Conservation (phyloP, 441 rosid species). For the Omphalea diandra region DNA sequence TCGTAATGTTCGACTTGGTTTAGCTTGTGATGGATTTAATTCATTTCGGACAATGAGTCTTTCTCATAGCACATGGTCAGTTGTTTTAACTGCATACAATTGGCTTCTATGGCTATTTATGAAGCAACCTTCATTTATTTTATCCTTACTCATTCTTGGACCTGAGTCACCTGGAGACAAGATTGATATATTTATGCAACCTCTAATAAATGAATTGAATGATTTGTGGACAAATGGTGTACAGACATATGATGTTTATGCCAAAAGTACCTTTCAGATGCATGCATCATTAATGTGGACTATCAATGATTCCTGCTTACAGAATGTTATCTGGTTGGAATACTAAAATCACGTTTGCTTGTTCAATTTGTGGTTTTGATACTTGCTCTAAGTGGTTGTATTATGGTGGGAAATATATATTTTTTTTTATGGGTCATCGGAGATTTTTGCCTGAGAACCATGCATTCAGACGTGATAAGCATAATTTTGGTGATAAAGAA, state of each 20-base stretch:
- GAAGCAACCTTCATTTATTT: background rate
- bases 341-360: background rate
- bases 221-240: background rate
- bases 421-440: background rate
- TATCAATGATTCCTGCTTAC: background rate
- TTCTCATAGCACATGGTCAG: background rate
- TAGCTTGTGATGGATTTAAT: background rate
- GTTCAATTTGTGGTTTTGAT: background rate
- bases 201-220: background rate
- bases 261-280: background rate
- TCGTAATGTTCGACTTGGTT: background rate
- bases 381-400: background rate
- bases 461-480: background rate
- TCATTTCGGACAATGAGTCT: background rate
- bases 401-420: background rate
- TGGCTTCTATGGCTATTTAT: constrained; percentile 4
- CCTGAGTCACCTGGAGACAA: background rate
- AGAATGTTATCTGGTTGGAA: background rate
- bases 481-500: background rate
- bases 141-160: background rate
- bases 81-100: too few species aligned
- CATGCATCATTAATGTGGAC: background rate
- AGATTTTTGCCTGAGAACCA: background rate
- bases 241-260: background rate
- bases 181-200: background rate